Conservation (phyloP, 2,329 filamentous ascomycete species). For the Trichoderma breve region DNA sequence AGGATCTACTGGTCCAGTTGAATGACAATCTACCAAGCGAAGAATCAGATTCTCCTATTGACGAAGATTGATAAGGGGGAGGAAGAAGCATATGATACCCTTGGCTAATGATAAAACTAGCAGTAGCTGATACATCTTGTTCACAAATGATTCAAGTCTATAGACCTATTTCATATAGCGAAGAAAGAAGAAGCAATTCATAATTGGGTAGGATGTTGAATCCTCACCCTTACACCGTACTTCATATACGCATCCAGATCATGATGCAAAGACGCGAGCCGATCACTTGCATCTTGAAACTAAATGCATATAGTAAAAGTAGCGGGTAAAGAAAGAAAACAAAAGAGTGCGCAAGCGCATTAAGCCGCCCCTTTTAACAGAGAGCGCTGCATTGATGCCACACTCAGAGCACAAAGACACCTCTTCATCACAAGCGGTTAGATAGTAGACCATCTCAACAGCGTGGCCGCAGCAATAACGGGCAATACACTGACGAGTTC, state of each 20-base stretch:
- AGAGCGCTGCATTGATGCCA: background rate
- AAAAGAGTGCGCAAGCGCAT: background rate
- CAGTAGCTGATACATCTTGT: background rate
- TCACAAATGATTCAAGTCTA: background rate
- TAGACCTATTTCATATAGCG: background rate
- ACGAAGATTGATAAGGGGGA: background rate
- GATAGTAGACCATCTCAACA: conserved; percentile 42
- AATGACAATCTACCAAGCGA: conserved; percentile 49
- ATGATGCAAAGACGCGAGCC: background rate
- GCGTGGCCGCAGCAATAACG: conserved; percentile 58
- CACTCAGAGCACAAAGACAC: background rate
- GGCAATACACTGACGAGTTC: conserved; percentile 73
- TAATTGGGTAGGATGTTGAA: conserved; percentile 1
- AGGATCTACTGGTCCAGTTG: conserved; percentile 42
- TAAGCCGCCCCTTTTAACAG: background rate
- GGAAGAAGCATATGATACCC: background rate
- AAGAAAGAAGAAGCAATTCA: background rate
- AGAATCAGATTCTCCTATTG: conserved; percentile 24
- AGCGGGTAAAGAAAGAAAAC: background rate
- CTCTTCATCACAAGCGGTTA: background rate
- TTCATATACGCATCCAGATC: background rate
- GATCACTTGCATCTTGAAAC: background rate
- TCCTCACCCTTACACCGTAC: background rate
- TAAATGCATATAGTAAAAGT: background rate
- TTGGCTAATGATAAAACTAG: background rate